Percentiles rank a stretch among this genome's conserved stretches.
Evolutionary conservation across 2,329 filamentous ascomycete species (phyloP).

Genomic region (Cercospora zeae-maydis): DNA sequence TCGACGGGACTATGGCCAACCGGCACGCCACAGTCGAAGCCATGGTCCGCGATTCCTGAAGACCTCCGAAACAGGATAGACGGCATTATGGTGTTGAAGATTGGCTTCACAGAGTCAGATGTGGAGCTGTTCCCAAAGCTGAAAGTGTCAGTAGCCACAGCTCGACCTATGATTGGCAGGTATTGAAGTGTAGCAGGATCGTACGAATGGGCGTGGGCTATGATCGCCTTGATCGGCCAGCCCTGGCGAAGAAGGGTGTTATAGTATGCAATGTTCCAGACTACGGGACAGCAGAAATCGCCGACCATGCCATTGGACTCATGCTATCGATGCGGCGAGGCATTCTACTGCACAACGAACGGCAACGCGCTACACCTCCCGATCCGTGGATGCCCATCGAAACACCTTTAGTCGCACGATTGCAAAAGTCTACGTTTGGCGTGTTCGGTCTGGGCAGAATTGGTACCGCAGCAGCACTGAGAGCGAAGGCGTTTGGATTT

Average conservation of each 20-base stretch:
- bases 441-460: constrained; percentile 34
- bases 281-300: constrained; percentile 35
- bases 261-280: constrained; percentile 35
- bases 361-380: constrained; percentile 32
- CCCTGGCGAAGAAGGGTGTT: constrained; percentile 26
- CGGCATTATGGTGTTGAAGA: constrained; percentile 33
- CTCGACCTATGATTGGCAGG: neutral
- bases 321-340: constrained; percentile 31
- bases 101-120: constrained; percentile 30
- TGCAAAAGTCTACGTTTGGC: constrained; percentile 30
- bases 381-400: constrained; percentile 32
- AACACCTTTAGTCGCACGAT: constrained; percentile 30
- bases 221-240: constrained; percentile 32
- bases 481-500: constrained; percentile 35
- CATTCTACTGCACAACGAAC: constrained; percentile 33
- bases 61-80: constrained; percentile 29
- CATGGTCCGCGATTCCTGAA: constrained; percentile 32
- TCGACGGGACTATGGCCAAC: constrained; percentile 26
- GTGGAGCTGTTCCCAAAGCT: constrained; percentile 31
- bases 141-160: constrained; percentile 29
- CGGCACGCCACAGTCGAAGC: constrained; percentile 23
- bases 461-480: constrained; percentile 31
- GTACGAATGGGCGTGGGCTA: constrained; percentile 37
- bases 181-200: constrained; percentile 22
- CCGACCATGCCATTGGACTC: constrained; percentile 34